These are phyloP conservation scores for Lachnellula subtilissima DNA, from an alignment of 2,329 filamentous ascomycete genomes.

Conservation along the genomic window DNA sequence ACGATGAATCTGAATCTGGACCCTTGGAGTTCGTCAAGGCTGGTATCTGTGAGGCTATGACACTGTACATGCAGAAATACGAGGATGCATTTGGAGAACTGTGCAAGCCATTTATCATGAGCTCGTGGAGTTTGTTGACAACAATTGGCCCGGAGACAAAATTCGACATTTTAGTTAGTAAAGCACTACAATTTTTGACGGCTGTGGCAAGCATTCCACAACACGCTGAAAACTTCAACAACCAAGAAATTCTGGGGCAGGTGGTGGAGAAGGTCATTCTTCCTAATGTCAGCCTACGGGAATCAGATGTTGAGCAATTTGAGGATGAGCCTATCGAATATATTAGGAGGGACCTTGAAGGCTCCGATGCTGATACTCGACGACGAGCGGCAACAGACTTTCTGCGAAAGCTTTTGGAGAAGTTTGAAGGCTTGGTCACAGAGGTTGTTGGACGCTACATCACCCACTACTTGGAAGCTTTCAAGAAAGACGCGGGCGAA, in stretches of 20 bases:
- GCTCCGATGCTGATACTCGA: constrained; percentile 91
- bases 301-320: constrained; percentile 92
- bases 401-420: constrained; percentile 79
- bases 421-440: constrained; percentile 81
- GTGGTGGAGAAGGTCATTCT: constrained; percentile 95
- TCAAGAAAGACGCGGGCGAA: constrained; percentile 65
- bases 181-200: constrained; percentile 89
- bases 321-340: constrained; percentile 99
- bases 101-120: constrained; percentile 78
- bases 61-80: constrained; percentile 90
- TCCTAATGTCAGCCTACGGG: constrained; percentile 85
- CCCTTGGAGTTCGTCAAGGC: constrained; percentile 83
- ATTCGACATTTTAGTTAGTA: constrained; percentile 91
- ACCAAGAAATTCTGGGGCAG: constrained; percentile 70
- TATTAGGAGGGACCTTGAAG: constrained; percentile 89
- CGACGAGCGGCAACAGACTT: constrained; percentile 93
- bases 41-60: constrained; percentile 85
- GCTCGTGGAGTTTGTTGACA: constrained; percentile 87
- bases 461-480: constrained; percentile 72
- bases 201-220: constrained; percentile 73
- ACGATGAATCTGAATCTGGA: constrained; percentile 86
- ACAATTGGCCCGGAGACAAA: constrained; percentile 82
- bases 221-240: constrained; percentile 83
- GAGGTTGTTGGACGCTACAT: constrained; percentile 84
- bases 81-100: constrained; percentile 86